Base-by-base conservation (phyloP, 805 yeast genomes). In the Monosporozyma servazzii region DNA sequence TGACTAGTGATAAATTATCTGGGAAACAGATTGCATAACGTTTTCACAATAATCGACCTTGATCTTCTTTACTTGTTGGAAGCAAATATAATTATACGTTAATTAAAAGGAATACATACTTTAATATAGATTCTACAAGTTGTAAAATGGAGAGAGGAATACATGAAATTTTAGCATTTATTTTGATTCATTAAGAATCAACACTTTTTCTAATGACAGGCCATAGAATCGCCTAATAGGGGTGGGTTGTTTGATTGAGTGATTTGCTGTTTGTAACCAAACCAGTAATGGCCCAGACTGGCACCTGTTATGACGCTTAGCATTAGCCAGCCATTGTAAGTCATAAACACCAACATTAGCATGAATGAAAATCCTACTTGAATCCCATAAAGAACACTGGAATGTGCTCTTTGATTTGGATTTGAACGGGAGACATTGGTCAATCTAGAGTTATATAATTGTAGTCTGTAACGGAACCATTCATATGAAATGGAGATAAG, bases 281-380 rank as follows among this genome's bases (percentile, higher is more conserved):
- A 48, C 10, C 78, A 36, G 58, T 74, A 80, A 62, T 81, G 76
- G 1, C 95, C 95, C 25, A 78, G 21, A n/a, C 73, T 75, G 1
- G 93, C 93, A 2, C 95, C 95, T 1, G 75, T 56, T 1, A 79
- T 81, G 9, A 85, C 86, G 3, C 91, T 81, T 7, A 79, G 46
- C 93, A 86, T 86, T 33, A 82, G 76, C 90, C 90, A 87, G 11
- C 91, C 87, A 63, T 86, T 86, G 65, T 84, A 87, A 5, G 91
- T 85, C 96, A 87, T 87, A 58, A 86, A 87, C 0, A 88, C 78
- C 57, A 86, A 75, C 95, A 87, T 86, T 59, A 82, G 69, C 71
- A 81, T 69, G 60, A 84, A 83, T 3, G 88, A 81, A 60, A 80
- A 84, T 1, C 82, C 81, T 5, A 84, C 86, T 60, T 82, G 86